A percentile compares a stretch with the other conserved stretches of the same genome.
Conservation (phyloP, 2,329 filamentous ascomycete species). For the Parasarocladium wereldwijsianum region DNA sequence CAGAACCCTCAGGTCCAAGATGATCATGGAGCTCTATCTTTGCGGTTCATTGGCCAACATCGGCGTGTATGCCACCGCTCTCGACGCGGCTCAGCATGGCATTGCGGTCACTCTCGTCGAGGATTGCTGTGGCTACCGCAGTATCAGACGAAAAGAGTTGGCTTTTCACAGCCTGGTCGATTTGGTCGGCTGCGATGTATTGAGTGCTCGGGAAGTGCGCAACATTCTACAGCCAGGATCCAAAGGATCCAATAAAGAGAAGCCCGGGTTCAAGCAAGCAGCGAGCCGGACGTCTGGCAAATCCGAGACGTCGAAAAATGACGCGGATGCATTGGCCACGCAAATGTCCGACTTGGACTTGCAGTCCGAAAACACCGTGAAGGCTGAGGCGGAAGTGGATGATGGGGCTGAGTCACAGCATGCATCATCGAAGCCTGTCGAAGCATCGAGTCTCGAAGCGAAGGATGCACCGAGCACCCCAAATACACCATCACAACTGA, state of each 20-base stretch:
- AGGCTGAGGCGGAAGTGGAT: neutral
- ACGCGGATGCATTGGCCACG: too few species aligned
- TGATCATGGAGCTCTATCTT: conserved; percentile 80
- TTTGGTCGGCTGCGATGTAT: conserved; percentile 57
- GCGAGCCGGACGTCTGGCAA: too few species aligned
- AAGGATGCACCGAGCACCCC: too few species aligned
- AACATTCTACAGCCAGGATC: neutral
- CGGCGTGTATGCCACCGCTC: conserved; percentile 78
- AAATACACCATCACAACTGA: too few species aligned
- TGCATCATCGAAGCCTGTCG: neutral
- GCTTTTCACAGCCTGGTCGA: conserved; percentile 59
- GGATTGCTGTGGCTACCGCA: conserved; percentile 76
- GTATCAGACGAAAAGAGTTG: conserved; percentile 50
- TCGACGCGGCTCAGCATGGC: conserved; percentile 80
- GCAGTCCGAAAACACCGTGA: too few species aligned
- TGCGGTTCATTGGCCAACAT: conserved; percentile 79
- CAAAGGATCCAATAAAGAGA: too few species aligned
- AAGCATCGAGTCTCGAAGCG: too few species aligned
- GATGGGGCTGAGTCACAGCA: neutral
- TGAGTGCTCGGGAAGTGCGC: conserved; percentile 40
- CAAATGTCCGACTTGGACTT: too few species aligned
- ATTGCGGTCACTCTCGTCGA: conserved; percentile 76
- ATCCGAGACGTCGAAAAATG: too few species aligned
- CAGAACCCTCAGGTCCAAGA: conserved; percentile 62
- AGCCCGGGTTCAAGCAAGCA: too few species aligned